These are phyloP conservation scores for Penicillium roqueforti DNA, from an alignment of 495 filamentous ascomycete genomes.

Conservation along the genomic window DNA sequence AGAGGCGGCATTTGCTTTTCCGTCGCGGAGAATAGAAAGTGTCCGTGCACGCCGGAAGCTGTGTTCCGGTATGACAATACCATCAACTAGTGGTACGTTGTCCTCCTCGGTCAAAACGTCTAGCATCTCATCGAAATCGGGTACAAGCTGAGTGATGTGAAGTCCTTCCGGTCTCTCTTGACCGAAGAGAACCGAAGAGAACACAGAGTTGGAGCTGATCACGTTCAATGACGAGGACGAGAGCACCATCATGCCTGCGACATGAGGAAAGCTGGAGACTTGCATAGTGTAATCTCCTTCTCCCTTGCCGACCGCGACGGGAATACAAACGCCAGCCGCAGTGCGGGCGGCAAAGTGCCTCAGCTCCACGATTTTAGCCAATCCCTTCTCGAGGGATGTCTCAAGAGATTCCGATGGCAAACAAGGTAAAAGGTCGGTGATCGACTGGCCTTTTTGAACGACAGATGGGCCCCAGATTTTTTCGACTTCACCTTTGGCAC, in stretches of 20 bases:
- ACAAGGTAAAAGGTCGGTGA: conserved; percentile 72
- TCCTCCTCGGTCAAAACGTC: conserved; percentile 81
- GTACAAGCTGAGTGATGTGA: conserved; percentile 74
- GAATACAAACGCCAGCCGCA: conserved; percentile 68
- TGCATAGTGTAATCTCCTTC: conserved; percentile 62
- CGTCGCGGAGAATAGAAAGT: conserved; percentile 75
- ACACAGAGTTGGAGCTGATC: conserved; percentile 89
- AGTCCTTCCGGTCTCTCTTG: conserved; percentile 76
- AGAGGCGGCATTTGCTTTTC: conserved; percentile 63
- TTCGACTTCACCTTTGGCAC: conserved; percentile 61
- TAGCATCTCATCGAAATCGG: conserved; percentile 79
- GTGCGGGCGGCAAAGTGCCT: conserved; percentile 81
- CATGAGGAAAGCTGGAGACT: conserved; percentile 91
- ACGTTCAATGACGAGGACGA: conserved; percentile 71
- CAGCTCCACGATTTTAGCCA: conserved; percentile 60
- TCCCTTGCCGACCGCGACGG: conserved; percentile 67
- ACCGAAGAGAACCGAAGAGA: conserved; percentile 87
- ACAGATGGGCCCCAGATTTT: conserved; percentile 77
- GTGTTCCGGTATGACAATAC: conserved; percentile 95
- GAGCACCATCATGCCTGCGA: conserved; percentile 92
- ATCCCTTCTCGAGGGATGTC: conserved; percentile 59
- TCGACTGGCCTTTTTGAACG: conserved; percentile 59
- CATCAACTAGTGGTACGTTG: conserved; percentile 73
- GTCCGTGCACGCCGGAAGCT: conserved; percentile 88
- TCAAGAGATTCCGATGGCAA: conserved; percentile 71